Evolutionary conservation across 257 asterid genomes (phyloP), one percentile per base, ranked within the genome.

Genomic region (Hygrophila difformis): DNA sequence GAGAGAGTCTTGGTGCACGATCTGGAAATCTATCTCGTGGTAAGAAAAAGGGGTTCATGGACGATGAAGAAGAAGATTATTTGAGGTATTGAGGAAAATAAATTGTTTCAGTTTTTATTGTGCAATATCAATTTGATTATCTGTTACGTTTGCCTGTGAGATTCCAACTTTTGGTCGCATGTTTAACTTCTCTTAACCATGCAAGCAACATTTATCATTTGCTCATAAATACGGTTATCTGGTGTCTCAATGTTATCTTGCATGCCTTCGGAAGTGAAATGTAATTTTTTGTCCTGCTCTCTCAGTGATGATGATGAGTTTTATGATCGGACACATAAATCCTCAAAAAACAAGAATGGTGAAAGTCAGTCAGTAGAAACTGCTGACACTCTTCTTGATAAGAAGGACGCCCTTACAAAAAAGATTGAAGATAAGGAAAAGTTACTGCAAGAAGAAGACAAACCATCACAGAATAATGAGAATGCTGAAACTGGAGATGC

Each of bases 371-470:
- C 98, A 36, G 69, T 91, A 37, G 96, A 91, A 68, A 86, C 98
- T 33, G 93, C 96, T 35, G 94, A 91, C 67, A 75, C 98, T 53
- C 93, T 91, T 64, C 96, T 91, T 59, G 96, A 79, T 65, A 91
- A 82, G 82, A 82, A 73, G 71, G 88, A 86, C 56, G 68, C 71
- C 20, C 72, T 91, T 56, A 48, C 47, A 12, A 72, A 64, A 63
- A 72, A 76, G 69, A 82, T 91, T 34, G 78, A 82, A 63, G 87
- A 76, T 37, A 76, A 52, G 77, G 72, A 65, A 63, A 80, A 66
- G 52, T 49, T 67, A 47, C 69, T 91, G 64, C 19, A 51, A 23
- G 80, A 74, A 2, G 91, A 77, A 62, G 81, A 68, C 17, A 63
- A 55, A 67, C 59, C 47, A 28, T 61, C 60, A 34, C 54, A 64